These are phyloP conservation scores for Erythrophleum ivorense DNA, from an alignment of 331 rosid genomes.

Conservation along the genomic window DNA sequence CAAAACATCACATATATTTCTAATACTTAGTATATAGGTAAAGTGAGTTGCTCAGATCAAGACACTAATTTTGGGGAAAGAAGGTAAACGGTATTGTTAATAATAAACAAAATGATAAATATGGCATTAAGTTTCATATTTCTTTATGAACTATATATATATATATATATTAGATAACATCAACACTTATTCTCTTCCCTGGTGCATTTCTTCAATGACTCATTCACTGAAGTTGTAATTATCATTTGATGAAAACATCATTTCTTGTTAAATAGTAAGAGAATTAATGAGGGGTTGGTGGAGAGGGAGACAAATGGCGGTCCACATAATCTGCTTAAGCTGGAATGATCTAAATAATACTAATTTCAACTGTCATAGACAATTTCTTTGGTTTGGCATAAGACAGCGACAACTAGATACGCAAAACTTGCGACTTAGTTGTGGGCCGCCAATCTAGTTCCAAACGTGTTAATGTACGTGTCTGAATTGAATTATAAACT, in stretches of 20 bases:
- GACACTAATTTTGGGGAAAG: background rate
- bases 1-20: background rate
- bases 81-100: background rate
- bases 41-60: background rate
- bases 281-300: background rate
- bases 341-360: background rate
- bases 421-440: background rate
- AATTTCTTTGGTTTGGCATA: background rate
- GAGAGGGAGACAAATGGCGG: slow-evolving; percentile 14
- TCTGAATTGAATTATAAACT: slow-evolving; percentile 24
- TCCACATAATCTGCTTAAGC: background rate
- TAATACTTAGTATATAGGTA: background rate
- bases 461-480: background rate
- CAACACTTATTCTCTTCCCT: background rate
- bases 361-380: background rate
- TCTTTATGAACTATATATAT: background rate
- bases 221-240: background rate
- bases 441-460: background rate
- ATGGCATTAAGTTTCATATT: background rate
- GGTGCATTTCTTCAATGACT: background rate
- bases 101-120: background rate
- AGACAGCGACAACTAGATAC: background rate
- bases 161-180: background rate
- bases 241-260: slow-evolving; percentile 1
- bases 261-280: background rate